phyloP scores from a whole-genome alignment of 345 rosid species.

The Mercurialis annua region DNA sequence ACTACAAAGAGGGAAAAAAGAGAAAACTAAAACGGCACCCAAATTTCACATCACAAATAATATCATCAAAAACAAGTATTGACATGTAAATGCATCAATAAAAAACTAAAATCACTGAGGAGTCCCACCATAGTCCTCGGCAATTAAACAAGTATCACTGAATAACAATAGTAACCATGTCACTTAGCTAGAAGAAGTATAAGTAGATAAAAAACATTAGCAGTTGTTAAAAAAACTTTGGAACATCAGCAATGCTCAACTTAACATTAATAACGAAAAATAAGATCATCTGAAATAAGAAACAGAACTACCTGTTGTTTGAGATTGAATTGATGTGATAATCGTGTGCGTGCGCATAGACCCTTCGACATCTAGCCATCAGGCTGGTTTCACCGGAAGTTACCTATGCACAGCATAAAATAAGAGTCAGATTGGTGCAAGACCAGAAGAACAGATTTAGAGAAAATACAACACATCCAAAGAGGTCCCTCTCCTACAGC shows the following conservation, averaged over 20 bases:
- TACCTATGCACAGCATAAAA: constrained; percentile 43
- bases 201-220: background rate
- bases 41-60: background rate
- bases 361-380: constrained; percentile 91
- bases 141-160: background rate
- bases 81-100: background rate
- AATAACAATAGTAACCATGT: too few species aligned
- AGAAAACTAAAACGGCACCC: background rate
- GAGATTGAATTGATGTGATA: constrained; percentile 98
- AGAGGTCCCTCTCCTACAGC: background rate
- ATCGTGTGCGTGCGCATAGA: constrained; percentile 98
- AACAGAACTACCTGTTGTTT: constrained; percentile 65
- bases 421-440: constrained; percentile 15
- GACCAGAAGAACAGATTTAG: background rate
- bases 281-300: background rate
- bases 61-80: background rate
- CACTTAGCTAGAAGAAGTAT: too few species aligned
- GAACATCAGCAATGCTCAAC: background rate
- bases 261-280: constrained; percentile 3
- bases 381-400: constrained; percentile 75
- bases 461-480: background rate
- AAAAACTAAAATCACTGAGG: background rate
- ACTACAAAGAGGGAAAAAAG: too few species aligned
- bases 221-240: background rate
- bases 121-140: background rate